Base-by-base conservation (phyloP, 106 monocot species). In the Acanthochlamys bracteata region DNA sequence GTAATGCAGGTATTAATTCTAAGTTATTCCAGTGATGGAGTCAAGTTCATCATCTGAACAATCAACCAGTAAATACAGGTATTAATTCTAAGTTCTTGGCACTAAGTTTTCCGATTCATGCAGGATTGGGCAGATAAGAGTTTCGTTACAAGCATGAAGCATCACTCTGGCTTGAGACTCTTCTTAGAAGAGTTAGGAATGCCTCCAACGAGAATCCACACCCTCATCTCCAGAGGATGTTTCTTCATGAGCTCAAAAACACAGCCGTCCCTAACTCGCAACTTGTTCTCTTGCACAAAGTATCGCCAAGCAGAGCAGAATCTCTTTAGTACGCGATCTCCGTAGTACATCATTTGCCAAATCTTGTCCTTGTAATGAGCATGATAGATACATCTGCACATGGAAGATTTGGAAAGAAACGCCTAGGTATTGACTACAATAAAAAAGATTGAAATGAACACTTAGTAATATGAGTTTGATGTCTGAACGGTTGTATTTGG, bases 231-330 rank as follows among this genome's bases (percentile, higher is more conserved):
- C 49, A 78, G 15, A 24, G 74, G 57, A 24, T 72, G 51, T 6
- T 25, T 43, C 49, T 78, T 73, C 39, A 83, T 41, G 10, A 88
- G 76, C 64, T 88, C 83, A 55, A 88, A 73, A 16, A 83, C 59
- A 24, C 83, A 83, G 3, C 71, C 88, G 64, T 88, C 88, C 16
- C 80, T 83, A 16, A 75, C 54, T 63, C 63, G 76, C 40, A 88
- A 66, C 4, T 57, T 65, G 57, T 76, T 84, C 41, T 88, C 84
- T 10, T 23, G 17, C 0, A 41, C 80, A 40, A 88, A 88, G 0
- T 69, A 21, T 13, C 51, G 74, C 87, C 87, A 88, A 20, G 55
- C 63, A 10, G 20, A 4, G 33, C 57, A 60, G 17, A 83, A 69
- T 7, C 68, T 23, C 47, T 20, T 71, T 15, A 66, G 9, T 0